A percentile compares a stretch with the other conserved stretches of the same genome.
Evolutionary conservation across 257 asterid genomes (phyloP).

Genomic region (Solanum virginianum): DNA sequence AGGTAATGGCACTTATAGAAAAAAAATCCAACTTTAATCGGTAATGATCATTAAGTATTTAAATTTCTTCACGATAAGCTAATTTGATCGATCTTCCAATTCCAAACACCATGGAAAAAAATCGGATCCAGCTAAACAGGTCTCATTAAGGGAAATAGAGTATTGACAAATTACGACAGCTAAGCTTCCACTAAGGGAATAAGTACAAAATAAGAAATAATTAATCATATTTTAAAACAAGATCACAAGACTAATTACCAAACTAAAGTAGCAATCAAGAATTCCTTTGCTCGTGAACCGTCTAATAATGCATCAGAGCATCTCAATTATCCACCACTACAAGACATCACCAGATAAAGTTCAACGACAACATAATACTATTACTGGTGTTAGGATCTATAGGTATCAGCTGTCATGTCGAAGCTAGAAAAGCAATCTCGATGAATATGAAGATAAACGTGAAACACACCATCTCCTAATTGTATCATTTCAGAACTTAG

Average conservation of each 20-base stretch:
- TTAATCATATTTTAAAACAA: neutral
- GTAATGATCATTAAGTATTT: neutral
- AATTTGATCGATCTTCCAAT: neutral
- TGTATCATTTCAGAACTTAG: neutral
- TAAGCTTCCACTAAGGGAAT: slow-evolving; percentile 3
- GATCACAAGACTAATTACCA: neutral
- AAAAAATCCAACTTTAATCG: neutral
- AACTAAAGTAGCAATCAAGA: neutral
- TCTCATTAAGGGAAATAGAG: neutral
- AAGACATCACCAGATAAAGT: neutral
- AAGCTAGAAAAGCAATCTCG: too few relatives aligned
- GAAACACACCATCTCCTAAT: neutral
- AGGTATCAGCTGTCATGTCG: too few relatives aligned
- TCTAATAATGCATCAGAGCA: neutral
- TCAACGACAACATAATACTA: neutral
- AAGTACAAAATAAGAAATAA: neutral
- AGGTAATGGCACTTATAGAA: neutral
- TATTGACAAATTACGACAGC: neutral
- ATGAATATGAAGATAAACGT: too few relatives aligned
- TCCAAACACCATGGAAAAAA: neutral
- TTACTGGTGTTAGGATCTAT: neutral
- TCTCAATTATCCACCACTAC: neutral
- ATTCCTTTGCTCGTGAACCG: neutral
- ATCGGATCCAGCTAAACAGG: neutral
- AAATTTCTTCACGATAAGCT: neutral